Percentiles rank a stretch among this genome's conserved stretches.
Evolutionary conservation across 2,329 filamentous ascomycete genomes (phyloP).

Genomic region (Aureobasidium leucospermi): DNA sequence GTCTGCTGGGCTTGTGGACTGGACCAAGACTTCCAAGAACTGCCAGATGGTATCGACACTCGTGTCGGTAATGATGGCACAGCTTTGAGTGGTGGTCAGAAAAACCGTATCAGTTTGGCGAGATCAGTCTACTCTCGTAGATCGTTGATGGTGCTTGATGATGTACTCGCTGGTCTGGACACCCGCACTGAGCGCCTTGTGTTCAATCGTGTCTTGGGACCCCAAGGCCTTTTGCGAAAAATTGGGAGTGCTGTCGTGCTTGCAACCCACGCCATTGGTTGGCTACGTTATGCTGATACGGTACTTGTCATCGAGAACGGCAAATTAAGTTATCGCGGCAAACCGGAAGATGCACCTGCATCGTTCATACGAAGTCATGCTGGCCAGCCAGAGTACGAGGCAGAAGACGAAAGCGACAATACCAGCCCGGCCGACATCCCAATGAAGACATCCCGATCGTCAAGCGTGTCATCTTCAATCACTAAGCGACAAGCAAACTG

Average conservation of each 20-base stretch:
- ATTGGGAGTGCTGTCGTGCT: conserved; percentile 37
- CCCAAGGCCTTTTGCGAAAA: conserved; percentile 35
- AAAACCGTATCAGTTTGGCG: conserved; percentile 74
- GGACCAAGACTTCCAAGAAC: conserved; percentile 66
- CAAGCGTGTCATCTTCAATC: neutral
- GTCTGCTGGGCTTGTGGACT: conserved; percentile 68
- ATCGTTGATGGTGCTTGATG: conserved; percentile 69
- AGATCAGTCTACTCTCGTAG: conserved; percentile 73
- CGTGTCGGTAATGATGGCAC: conserved; percentile 81
- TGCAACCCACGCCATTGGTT: conserved; percentile 33
- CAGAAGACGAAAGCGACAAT: neutral
- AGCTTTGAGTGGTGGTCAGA: conserved; percentile 75
- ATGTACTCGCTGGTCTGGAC: conserved; percentile 72
- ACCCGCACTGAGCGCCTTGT: conserved; percentile 40
- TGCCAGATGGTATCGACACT: conserved; percentile 69
- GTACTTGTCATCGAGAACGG: conserved; percentile 27
- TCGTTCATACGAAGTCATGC: neutral
- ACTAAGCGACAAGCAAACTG: neutral
- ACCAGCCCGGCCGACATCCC: neutral
- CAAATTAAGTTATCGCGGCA: conserved; percentile 1
- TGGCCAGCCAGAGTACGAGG: neutral
- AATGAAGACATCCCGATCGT: neutral
- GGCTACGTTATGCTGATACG: conserved; percentile 33
- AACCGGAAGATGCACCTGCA: conserved; percentile 4
- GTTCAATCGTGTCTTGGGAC: conserved; percentile 36